Conservation (phyloP, 2,329 filamentous ascomycete genomes). For the Alternaria sp. region DNA sequence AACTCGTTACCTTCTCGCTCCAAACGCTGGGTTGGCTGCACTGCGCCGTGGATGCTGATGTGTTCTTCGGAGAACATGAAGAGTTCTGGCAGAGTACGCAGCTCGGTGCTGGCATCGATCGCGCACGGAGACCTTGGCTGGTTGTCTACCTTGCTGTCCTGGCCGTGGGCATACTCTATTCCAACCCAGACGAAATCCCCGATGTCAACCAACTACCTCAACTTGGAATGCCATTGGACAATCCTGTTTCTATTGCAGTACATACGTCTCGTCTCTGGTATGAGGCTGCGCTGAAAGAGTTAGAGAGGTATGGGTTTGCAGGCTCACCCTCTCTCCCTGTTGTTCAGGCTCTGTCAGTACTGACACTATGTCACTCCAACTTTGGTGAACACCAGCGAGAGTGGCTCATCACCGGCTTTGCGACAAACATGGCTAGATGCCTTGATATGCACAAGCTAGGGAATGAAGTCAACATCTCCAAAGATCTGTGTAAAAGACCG, state of each 20-base stretch:
- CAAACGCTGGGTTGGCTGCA: conserved; percentile 16
- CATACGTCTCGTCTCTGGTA: conserved; percentile 16
- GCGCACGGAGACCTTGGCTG: conserved; percentile 11
- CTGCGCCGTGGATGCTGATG: conserved; percentile 10
- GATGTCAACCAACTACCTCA: conserved; percentile 7
- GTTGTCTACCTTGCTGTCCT: conserved; percentile 13
- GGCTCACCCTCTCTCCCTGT: conserved; percentile 4
- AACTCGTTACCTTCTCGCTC: conserved; percentile 12
- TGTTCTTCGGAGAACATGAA: conserved; percentile 11
- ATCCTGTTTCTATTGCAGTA: conserved; percentile 5
- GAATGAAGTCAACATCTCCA: conserved; percentile 7
- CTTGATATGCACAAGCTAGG: conserved; percentile 20
- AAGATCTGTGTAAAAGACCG: conserved; percentile 8
- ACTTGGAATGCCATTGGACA: conserved; percentile 1
- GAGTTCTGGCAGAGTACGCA: conserved; percentile 12
- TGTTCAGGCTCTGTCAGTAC: conserved; percentile 13
- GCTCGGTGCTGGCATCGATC: conserved; percentile 3
- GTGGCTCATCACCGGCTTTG: conserved; percentile 16
- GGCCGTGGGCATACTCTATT: conserved; percentile 17
- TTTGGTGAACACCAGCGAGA: conserved; percentile 19
- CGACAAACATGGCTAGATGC: conserved; percentile 14
- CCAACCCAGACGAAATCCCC: conserved; percentile 4
- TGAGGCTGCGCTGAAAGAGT: conserved; percentile 15
- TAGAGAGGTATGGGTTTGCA: conserved; percentile 5
- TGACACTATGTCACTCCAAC: conserved; percentile 15